Evolutionary conservation across 352 stramenopile genomes (phyloP).

Genomic region (Globisporangium splendens): DNA sequence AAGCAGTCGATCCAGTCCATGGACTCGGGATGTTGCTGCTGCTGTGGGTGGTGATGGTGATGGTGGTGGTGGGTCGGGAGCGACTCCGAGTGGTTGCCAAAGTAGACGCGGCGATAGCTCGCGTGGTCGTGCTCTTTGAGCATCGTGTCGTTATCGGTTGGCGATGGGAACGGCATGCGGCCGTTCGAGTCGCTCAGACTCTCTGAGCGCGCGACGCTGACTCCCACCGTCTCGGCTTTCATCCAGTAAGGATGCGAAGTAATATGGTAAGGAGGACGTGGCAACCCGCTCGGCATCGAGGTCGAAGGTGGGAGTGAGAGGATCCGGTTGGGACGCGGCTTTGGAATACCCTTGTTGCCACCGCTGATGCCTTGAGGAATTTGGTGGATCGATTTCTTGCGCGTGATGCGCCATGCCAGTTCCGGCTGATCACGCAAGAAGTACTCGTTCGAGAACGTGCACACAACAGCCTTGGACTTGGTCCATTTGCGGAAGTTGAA

Average conservation of each 20-base stretch:
- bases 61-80: conserved; percentile 3
- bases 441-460: conserved; percentile 76
- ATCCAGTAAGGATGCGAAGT: conserved; percentile 10
- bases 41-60: conserved; percentile 14
- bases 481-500: conserved; percentile 92
- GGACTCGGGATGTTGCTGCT: conserved; percentile 25
- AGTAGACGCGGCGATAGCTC: conserved; percentile 15
- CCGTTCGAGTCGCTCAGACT: conserved; percentile 4
- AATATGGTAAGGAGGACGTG: conserved; percentile 2
- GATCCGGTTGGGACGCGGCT: conserved; percentile 4
- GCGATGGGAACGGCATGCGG: conserved; percentile 18
- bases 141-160: conserved; percentile 23
- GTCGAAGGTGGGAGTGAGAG: conserved; percentile 1
- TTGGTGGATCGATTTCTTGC: conserved; percentile 51
- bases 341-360: conserved; percentile 4
- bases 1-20: conserved; percentile 61
- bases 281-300: not conserved
- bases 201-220: conserved; percentile 26
- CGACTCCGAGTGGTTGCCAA: conserved; percentile 6
- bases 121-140: conserved; percentile 33
- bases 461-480: conserved; percentile 74
- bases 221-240: conserved; percentile 17
- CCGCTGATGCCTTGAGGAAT: not conserved
- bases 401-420: conserved; percentile 59
- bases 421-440: conserved; percentile 69